A percentile compares a stretch with the other conserved stretches of the same genome.
Conservation (phyloP, 768 basidiomycete genomes). For the Trametes cinnabarina region DNA sequence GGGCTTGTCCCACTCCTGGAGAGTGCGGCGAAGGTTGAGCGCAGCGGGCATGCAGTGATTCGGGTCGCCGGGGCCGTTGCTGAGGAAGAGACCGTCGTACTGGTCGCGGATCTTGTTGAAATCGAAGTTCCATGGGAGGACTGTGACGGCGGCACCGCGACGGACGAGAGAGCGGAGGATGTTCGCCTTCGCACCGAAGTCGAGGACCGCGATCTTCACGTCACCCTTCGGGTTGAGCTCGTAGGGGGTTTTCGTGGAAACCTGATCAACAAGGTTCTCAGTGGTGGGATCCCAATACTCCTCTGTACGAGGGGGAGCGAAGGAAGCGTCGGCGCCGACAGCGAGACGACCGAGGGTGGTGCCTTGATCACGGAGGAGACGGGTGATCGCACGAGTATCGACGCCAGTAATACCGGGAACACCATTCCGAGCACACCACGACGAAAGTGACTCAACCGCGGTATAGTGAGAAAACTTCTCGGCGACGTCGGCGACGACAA, state of each 20-base stretch:
- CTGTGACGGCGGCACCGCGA: slow-evolving; percentile 89
- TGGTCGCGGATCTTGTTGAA: slow-evolving; percentile 89
- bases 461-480: slow-evolving; percentile 93
- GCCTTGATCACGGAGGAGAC: slow-evolving; percentile 91
- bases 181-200: slow-evolving; percentile 98
- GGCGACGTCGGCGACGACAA: slow-evolving; percentile 93
- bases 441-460: slow-evolving; percentile 87
- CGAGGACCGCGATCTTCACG: slow-evolving; percentile 91
- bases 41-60: slow-evolving; percentile 84
- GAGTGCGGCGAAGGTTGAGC: slow-evolving; percentile 72
- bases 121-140: slow-evolving; percentile 96
- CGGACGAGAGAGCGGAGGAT: slow-evolving; percentile 90
- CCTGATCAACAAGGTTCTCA: slow-evolving; percentile 93
- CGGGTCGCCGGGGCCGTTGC: slow-evolving; percentile 97
- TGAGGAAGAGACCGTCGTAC: slow-evolving; percentile 92
- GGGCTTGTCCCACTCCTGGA: slow-evolving; percentile 89
- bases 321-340: slow-evolving; percentile 67
- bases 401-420: slow-evolving; percentile 96
- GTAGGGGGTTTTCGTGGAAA: slow-evolving; percentile 83
- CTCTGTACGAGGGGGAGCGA: slow-evolving; percentile 54
- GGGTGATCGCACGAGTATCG: slow-evolving; percentile 95
- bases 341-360: slow-evolving; percentile 93
- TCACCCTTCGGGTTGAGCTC: slow-evolving; percentile 83
- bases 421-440: slow-evolving; percentile 89
- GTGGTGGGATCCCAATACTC: slow-evolving; percentile 91